Conservation (phyloP, 164 flowering plant species). For the Protea cynaroides region DNA sequence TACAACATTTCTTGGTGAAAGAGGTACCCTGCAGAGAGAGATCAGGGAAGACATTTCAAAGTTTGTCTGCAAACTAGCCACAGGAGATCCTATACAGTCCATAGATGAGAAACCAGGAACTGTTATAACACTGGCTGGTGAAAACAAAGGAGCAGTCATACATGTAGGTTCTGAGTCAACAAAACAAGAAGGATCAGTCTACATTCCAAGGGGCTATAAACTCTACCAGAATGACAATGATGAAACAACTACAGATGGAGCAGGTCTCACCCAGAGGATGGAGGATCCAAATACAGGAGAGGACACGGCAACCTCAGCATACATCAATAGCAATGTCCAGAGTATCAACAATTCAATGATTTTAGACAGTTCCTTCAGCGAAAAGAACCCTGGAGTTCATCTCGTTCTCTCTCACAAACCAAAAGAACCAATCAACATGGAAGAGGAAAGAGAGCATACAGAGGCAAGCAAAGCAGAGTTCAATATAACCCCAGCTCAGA, state of each 20-base stretch:
- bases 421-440: slow-evolving; percentile 17
- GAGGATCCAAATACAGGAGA: slow-evolving; percentile 18
- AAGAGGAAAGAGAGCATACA: slow-evolving; percentile 7
- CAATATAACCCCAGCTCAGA: slow-evolving; percentile 28
- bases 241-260: slow-evolving; percentile 36
- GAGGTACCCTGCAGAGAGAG: slow-evolving; percentile 25
- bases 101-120: slow-evolving; percentile 24
- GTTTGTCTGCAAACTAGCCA: slow-evolving; percentile 29
- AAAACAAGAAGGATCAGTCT: slow-evolving; percentile 35
- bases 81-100: slow-evolving; percentile 17
- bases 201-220: slow-evolving; percentile 57
- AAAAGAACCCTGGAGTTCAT: slow-evolving; percentile 34
- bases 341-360: slow-evolving; percentile 67
- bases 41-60: slow-evolving; percentile 38
- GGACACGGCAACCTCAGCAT: slow-evolving; percentile 26
- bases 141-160: slow-evolving; percentile 76
- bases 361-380: slow-evolving; percentile 37
- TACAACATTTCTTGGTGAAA: slow-evolving; percentile 15
- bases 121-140: slow-evolving; percentile 67
- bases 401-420: slow-evolving; percentile 11
- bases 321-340: slow-evolving; percentile 62
- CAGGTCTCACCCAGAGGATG: slow-evolving; percentile 23
- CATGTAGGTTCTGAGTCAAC: slow-evolving; percentile 32
- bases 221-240: slow-evolving; percentile 40
- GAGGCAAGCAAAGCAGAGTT: slow-evolving; percentile 35